Conservation (phyloP, 2,329 filamentous ascomycete genomes). For the Ophiosphaerella herpotricha region DNA sequence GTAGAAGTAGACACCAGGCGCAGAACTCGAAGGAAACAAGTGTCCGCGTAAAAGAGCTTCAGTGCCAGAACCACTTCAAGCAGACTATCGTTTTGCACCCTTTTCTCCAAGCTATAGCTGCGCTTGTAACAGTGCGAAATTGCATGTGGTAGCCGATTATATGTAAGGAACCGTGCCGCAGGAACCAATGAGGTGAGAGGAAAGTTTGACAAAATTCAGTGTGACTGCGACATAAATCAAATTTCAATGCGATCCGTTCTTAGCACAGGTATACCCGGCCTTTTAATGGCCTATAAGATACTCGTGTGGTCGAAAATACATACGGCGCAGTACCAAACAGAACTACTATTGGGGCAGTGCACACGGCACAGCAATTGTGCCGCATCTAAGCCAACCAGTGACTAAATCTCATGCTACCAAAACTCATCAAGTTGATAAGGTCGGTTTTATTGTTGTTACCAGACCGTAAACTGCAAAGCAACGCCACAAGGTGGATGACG, state of each 20-base stretch:
- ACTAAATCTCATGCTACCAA: too few species aligned
- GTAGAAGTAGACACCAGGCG: too few species aligned
- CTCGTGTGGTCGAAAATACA: too few species aligned
- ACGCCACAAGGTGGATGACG: constrained; percentile 6
- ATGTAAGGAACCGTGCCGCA: constrained; percentile 2
- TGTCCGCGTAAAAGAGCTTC: too few species aligned
- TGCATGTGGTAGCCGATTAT: constrained; percentile 4
- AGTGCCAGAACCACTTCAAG: constrained; percentile 1
- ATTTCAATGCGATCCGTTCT: not conserved
- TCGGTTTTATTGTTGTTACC: not conserved
- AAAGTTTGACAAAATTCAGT: constrained; percentile 5
- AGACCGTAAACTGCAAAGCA: not conserved
- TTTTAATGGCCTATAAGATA: too few species aligned
- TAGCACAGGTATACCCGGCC: too few species aligned
- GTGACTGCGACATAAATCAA: not conserved
- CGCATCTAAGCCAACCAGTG: too few species aligned
- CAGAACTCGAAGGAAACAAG: too few species aligned
- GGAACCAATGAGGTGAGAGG: constrained; percentile 6
- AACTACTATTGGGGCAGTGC: too few species aligned
- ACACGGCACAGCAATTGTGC: too few species aligned
- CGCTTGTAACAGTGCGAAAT: constrained; percentile 13
- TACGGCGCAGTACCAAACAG: too few species aligned
- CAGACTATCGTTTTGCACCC: not conserved
- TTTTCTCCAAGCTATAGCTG: constrained; percentile 1
- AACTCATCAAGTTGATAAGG: not conserved